Conservation (phyloP, 2,329 filamentous ascomycete genomes). For the Nannizzia gypsea region DNA sequence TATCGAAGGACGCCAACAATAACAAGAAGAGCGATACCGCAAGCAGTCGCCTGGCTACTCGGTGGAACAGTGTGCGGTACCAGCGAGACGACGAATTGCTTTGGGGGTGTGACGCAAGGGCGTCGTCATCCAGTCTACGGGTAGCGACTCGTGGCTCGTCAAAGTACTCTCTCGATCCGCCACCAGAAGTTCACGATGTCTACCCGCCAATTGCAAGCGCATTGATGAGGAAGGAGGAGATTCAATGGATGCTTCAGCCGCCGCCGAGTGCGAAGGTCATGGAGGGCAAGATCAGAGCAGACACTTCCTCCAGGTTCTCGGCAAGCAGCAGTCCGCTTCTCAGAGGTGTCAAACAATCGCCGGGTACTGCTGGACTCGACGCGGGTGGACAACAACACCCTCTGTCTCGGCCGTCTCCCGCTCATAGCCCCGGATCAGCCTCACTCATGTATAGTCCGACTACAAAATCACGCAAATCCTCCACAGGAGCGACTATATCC, state of each 20-base stretch:
- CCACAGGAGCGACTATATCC: neutral
- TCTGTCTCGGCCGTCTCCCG: neutral
- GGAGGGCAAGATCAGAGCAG: conserved; percentile 59
- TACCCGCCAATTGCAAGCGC: conserved; percentile 75
- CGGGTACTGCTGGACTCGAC: neutral
- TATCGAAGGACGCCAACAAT: neutral
- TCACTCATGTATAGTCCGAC: neutral
- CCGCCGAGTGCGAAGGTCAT: conserved; percentile 83
- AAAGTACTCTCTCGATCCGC: conserved; percentile 50
- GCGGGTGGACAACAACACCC: neutral
- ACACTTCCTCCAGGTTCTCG: conserved; percentile 11
- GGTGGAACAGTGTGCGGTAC: conserved; percentile 68
- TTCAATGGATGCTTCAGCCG: conserved; percentile 85
- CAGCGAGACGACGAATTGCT: conserved; percentile 80
- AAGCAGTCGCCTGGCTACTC: conserved; percentile 32
- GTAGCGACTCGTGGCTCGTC: conserved; percentile 28
- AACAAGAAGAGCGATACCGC: conserved; percentile 35
- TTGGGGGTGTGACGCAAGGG: conserved; percentile 53
- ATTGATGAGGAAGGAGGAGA: conserved; percentile 56
- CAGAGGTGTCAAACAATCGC: neutral
- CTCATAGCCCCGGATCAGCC: neutral
- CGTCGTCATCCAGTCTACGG: conserved; percentile 43
- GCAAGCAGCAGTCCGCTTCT: neutral
- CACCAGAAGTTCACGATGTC: conserved; percentile 72
- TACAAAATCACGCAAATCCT: conserved; percentile 1